Evolutionary conservation across 495 filamentous ascomycete genomes (phyloP).

Genomic region (Stereocaulon alpinum): DNA sequence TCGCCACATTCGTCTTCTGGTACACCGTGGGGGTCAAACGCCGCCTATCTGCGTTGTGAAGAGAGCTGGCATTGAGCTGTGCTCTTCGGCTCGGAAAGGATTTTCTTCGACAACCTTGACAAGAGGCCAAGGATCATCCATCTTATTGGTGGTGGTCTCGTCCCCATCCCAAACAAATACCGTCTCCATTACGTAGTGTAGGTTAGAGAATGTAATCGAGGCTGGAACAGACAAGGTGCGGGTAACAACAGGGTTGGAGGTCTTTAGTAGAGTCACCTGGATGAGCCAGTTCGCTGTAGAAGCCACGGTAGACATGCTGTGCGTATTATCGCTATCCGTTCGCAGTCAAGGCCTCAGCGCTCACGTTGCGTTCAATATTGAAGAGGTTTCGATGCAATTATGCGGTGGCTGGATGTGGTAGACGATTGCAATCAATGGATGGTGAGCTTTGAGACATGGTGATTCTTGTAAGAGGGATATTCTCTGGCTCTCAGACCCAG

Average conservation of each 20-base stretch:
- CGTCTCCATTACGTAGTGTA: background rate
- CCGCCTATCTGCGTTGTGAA: no score
- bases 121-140: no score
- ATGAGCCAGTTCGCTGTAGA: background rate
- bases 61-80: no score
- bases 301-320: background rate
- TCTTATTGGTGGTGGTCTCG: no score
- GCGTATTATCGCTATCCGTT: background rate
- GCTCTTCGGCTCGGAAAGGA: no score
- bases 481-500: no score
- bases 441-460: background rate
- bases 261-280: background rate
- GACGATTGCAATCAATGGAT: background rate
- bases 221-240: slow-evolving; percentile 1
- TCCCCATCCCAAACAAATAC: background rate
- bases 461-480: no score
- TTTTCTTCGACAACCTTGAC: no score
- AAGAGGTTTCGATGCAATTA: no score
- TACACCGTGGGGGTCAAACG: no score
- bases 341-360: background rate
- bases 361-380: background rate
- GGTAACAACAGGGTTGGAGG: background rate
- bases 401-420: background rate
- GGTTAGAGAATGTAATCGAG: background rate
- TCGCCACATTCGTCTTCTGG: no score